A percentile compares a stretch with the other conserved stretches of the same genome.
These are phyloP conservation scores for Arthroderma sp. DNA, from an alignment of 2,329 filamentous ascomycete species.

Conservation along the genomic window DNA sequence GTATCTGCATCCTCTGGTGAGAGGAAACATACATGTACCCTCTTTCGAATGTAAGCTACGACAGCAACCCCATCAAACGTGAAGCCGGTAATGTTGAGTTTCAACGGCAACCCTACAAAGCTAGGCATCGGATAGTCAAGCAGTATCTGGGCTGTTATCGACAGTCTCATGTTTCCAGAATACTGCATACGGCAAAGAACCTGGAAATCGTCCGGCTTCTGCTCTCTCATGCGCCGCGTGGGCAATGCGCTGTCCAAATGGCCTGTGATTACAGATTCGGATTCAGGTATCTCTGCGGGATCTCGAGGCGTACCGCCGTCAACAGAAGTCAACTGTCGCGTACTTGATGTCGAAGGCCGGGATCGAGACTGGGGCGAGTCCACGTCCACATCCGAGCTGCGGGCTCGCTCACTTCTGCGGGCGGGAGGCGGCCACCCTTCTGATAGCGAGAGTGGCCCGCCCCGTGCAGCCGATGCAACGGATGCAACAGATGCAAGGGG, in stretches of 20 bases:
- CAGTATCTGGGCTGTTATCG: slow-evolving; percentile 85
- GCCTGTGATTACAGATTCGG: background rate
- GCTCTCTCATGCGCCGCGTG: slow-evolving; percentile 53
- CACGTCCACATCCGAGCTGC: slow-evolving; percentile 24
- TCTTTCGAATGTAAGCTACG: slow-evolving; percentile 75
- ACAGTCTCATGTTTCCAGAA: slow-evolving; percentile 72
- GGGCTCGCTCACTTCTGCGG: slow-evolving; percentile 12
- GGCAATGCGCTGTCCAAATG: slow-evolving; percentile 15
- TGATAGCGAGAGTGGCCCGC: slow-evolving; percentile 24
- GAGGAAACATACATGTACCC: slow-evolving; percentile 87
- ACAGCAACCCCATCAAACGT: slow-evolving; percentile 93
- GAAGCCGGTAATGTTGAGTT: slow-evolving; percentile 86
- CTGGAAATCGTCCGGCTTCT: slow-evolving; percentile 74
- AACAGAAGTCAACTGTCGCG: background rate
- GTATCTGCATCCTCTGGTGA: slow-evolving; percentile 81
- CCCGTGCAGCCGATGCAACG: slow-evolving; percentile 36
- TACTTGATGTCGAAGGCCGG: slow-evolving; percentile 31
- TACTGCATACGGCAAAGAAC: slow-evolving; percentile 86
- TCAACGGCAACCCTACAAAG: slow-evolving; percentile 90
- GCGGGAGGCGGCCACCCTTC: slow-evolving; percentile 15
- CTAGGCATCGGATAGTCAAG: slow-evolving; percentile 98
- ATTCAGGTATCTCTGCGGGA: slow-evolving; percentile 5
- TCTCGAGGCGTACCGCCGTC: background rate
- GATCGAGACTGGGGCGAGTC: slow-evolving; percentile 30
- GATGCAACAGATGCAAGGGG: slow-evolving; percentile 38